phyloP scores from a whole-genome alignment of 2,329 filamentous ascomycete species.

The Pseudocercospora cruenta region DNA sequence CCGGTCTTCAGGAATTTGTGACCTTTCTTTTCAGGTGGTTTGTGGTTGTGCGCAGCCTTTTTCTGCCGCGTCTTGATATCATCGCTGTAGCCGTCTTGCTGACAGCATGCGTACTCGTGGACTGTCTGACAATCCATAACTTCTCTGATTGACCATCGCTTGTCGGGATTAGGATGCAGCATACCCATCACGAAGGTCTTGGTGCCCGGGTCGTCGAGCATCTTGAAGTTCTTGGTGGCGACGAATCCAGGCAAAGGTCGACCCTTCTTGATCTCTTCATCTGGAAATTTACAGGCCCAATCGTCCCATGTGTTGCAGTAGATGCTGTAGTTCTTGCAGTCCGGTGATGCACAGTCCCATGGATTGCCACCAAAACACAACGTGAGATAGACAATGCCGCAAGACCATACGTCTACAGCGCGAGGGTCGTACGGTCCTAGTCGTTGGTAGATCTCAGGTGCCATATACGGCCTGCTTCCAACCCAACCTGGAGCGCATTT shows the following conservation, averaged over 20 bases:
- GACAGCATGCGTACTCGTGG: constrained; percentile 40
- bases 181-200: constrained; percentile 76
- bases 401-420: constrained; percentile 82
- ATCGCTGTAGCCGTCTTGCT: constrained; percentile 38
- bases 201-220: constrained; percentile 68
- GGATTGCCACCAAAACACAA: constrained; percentile 73
- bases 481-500: constrained; percentile 79
- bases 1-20: constrained; percentile 19
- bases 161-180: constrained; percentile 76
- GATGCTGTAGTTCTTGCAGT: constrained; percentile 62
- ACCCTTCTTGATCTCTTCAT: constrained; percentile 54
- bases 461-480: constrained; percentile 83
- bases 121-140: constrained; percentile 62
- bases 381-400: constrained; percentile 79
- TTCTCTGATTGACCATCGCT: constrained; percentile 70
- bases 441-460: constrained; percentile 79
- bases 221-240: constrained; percentile 66
- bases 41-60: constrained; percentile 48
- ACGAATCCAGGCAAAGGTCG: constrained; percentile 57
- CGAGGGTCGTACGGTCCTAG: constrained; percentile 71
- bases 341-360: constrained; percentile 69
- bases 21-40: constrained; percentile 42
- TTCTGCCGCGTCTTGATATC: constrained; percentile 43
- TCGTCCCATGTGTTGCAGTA: constrained; percentile 70
- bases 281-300: constrained; percentile 59